Conservation (phyloP, 1,139 yeast species). For the Zhuliangozyma parablackwelliae region DNA sequence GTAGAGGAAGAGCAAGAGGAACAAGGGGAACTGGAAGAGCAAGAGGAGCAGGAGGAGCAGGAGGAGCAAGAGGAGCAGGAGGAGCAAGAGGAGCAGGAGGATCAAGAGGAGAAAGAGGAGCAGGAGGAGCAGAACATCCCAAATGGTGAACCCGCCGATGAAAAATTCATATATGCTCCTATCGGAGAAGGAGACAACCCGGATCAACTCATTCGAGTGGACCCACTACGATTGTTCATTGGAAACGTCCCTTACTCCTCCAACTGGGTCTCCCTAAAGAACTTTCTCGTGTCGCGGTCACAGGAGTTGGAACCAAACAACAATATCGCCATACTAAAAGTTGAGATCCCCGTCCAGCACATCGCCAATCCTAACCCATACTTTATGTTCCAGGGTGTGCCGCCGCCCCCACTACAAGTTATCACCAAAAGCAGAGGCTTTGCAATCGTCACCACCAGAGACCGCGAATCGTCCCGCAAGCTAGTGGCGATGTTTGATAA, state of each 20-base stretch:
- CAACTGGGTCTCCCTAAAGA: conserved; percentile 53
- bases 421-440: conserved; percentile 47
- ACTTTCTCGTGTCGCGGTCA: conserved; percentile 36
- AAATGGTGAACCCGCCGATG: conserved; percentile 23
- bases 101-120: conserved; percentile 32
- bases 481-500: conserved; percentile 51
- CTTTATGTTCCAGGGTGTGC: conserved; percentile 2
- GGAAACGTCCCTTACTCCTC: conserved; percentile 58
- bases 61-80: conserved; percentile 4
- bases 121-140: conserved; percentile 27
- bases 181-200: conserved; percentile 32
- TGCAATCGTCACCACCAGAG: conserved; percentile 58
- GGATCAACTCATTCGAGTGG: conserved; percentile 21
- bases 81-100: conserved; percentile 6
- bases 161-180: conserved; percentile 17
- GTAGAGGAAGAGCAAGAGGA: conserved; percentile 2
- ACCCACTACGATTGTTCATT: conserved; percentile 42
- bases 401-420: conserved; percentile 1
- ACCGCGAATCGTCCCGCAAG: conserved; percentile 44
- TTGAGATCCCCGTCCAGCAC: conserved; percentile 51
- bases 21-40: no score
- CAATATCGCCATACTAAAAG: conserved; percentile 37
- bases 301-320: conserved; percentile 25
- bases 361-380: neutral
- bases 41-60: neutral